Conservation (phyloP, 2,329 filamentous ascomycete genomes). For the Sphaceloma murrayae region DNA sequence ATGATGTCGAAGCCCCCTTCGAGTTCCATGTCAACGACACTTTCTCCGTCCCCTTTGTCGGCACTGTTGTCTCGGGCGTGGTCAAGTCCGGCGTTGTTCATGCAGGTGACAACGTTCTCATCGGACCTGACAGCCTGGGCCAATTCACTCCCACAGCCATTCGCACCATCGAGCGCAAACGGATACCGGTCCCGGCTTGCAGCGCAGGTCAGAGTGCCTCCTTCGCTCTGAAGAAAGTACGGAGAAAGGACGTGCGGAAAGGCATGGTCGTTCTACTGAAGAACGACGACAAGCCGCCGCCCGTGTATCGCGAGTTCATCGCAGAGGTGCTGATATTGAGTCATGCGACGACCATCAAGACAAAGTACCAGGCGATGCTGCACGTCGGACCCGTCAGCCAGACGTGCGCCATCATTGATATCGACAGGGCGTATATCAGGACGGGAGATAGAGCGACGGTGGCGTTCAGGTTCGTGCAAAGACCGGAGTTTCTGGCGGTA, state of each 20-base stretch:
- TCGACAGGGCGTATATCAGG: constrained; percentile 89
- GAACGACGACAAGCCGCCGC: constrained; percentile 47
- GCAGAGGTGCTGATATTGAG: constrained; percentile 84
- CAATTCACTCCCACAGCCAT: constrained; percentile 82
- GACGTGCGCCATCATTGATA: constrained; percentile 94
- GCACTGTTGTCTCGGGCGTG: constrained; percentile 90
- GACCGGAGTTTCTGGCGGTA: constrained; percentile 81
- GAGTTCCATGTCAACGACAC: constrained; percentile 97
- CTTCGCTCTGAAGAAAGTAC: constrained; percentile 79
- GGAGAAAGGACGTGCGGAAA: constrained; percentile 87
- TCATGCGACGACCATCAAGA: constrained; percentile 94
- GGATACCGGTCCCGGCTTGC: constrained; percentile 77
- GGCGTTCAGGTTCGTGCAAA: constrained; percentile 87
- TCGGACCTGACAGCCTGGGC: constrained; percentile 83
- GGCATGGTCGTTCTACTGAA: constrained; percentile 95
- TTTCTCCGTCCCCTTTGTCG: constrained; percentile 94
- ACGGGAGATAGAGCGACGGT: constrained; percentile 91
- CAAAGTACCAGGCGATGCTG: constrained; percentile 94
- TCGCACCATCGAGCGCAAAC: constrained; percentile 87
- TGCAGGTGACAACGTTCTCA: constrained; percentile 75
- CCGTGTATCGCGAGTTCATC: constrained; percentile 44
- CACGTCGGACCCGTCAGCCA: constrained; percentile 92
- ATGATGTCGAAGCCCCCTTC: constrained; percentile 77
- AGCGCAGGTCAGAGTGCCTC: constrained; percentile 87
- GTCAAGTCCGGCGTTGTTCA: constrained; percentile 77